Conservation (phyloP, 176 grass and related monocot genomes). For the Dendrocalamus sinicus region DNA sequence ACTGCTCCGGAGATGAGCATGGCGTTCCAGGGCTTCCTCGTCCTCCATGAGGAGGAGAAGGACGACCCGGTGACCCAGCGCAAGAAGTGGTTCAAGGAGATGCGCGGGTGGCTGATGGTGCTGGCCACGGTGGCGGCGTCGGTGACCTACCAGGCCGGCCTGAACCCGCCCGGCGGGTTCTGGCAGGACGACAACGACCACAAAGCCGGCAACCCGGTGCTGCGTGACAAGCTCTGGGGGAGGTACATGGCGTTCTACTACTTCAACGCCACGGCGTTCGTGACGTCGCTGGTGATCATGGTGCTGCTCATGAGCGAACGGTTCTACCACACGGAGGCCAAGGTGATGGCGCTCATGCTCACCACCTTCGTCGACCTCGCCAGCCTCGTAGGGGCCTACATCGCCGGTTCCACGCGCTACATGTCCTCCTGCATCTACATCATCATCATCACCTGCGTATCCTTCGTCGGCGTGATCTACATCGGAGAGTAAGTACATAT, state of each 20-base stretch:
- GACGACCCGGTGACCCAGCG: neutral
- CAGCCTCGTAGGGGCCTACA: slow-evolving; percentile 57
- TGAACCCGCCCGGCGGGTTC: slow-evolving; percentile 53
- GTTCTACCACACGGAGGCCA: slow-evolving; percentile 44
- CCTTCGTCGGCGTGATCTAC: slow-evolving; percentile 42
- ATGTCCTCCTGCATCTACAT: slow-evolving; percentile 41
- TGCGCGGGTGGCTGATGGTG: slow-evolving; percentile 62
- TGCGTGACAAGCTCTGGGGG: neutral
- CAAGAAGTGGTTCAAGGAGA: slow-evolving; percentile 51
- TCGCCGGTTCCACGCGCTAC: slow-evolving; percentile 31
- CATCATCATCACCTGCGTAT: slow-evolving; percentile 40
- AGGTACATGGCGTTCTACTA: slow-evolving; percentile 57
- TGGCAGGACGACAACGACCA: slow-evolving; percentile 43
- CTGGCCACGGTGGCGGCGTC: slow-evolving; percentile 42
- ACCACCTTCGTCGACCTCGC: slow-evolving; percentile 41
- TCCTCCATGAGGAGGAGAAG: neutral
- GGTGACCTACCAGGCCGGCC: slow-evolving; percentile 46
- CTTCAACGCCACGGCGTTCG: slow-evolving; percentile 55
- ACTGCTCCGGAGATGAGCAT: neutral
- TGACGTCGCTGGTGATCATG: slow-evolving; percentile 53
- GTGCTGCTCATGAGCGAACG: slow-evolving; percentile 54
- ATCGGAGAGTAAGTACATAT: slow-evolving; percentile 17
- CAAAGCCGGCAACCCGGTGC: slow-evolving; percentile 32
- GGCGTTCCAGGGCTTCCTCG: slow-evolving; percentile 39
- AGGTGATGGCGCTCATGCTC: slow-evolving; percentile 45